Evolutionary conservation across 1,139 yeast genomes (phyloP), one percentile per base, ranked within the genome.

Genomic region (Pichia sp.): DNA sequence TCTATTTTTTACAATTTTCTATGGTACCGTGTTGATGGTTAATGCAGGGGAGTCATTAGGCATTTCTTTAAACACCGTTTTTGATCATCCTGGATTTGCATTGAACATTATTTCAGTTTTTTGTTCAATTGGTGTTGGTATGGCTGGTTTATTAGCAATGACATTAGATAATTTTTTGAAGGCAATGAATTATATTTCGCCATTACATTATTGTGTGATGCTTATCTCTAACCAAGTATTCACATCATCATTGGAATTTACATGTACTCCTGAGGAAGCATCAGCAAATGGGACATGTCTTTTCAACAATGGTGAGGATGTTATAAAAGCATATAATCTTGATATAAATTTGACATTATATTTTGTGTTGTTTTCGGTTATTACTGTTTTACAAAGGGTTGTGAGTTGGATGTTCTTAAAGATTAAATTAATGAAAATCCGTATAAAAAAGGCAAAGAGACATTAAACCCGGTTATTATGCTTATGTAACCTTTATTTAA

Each of bases 121-220:
- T 30, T 64, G 84, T 41, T 74, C 85, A 4, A 66, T 86, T 47
- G 92, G 90, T 7, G 75, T 83, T 20, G 78, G 83, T 55, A 84
- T 87, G 94, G 87, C 87, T 4, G 96, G 96, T n/a, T 70, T 90
- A 6, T 74, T 87, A 81, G 82, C 96, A 0, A 65, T 85, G 52
- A 71, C 81, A 31, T 78, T 87, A 82, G 87, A 87, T 7, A 66
- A 65, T 1, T 77, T 87, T 43, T 73, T 87, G 58, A 70, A 70
- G 51, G 95, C 80, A 0, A 65, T 83, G 60, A 87, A 86, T 62
- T 87, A 79, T 65, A 55, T 83, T 12, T 82, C 80, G 45, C 96
- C 96, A 1, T 64, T 83, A 57, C 83, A 82, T 56, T 87, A 82
- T 60, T 82, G 76, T 6, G 80, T 77, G 35, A 80, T 81, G 46